Percentiles rank a stretch among this genome's conserved stretches.
Evolutionary conservation across 805 yeast genomes (phyloP).

Genomic region (Tetrapisispora namnaoensis): DNA sequence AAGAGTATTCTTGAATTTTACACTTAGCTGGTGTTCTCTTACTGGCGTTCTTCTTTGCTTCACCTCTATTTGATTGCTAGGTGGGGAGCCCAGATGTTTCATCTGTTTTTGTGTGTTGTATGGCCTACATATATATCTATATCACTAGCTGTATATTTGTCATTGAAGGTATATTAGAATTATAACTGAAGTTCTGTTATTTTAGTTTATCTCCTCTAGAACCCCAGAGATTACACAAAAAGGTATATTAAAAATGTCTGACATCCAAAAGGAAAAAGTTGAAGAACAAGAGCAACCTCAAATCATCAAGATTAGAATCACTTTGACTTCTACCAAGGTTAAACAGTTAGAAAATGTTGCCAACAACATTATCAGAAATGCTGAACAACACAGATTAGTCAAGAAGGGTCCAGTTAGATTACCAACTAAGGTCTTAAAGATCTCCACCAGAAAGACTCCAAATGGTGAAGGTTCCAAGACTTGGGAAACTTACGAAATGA

Average conservation of each 20-base stretch:
- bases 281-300: conserved; percentile 70
- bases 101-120: too few species aligned
- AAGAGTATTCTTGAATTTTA: background rate
- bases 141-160: too few species aligned
- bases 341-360: conserved; percentile 96
- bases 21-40: too few species aligned
- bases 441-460: conserved; percentile 99
- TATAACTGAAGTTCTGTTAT: background rate
- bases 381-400: conserved; percentile 68
- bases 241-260: conserved; percentile 58
- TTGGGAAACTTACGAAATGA: conserved; percentile 99
- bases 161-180: background rate
- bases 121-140: too few species aligned
- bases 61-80: background rate
- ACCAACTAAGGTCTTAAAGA: conserved; percentile 97
- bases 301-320: conserved; percentile 96
- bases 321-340: conserved; percentile 97
- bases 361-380: conserved; percentile 79
- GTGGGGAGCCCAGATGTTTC: background rate
- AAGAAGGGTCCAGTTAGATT: conserved; percentile 99
- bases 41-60: too few species aligned
- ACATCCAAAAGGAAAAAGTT: conserved; percentile 78
- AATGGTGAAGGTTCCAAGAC: conserved; percentile 99
- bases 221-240: conserved; percentile 21
- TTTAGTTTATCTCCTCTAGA: background rate